phyloP scores from a whole-genome alignment of 1,139 yeast genomes.

The Yueomyces sp. region DNA sequence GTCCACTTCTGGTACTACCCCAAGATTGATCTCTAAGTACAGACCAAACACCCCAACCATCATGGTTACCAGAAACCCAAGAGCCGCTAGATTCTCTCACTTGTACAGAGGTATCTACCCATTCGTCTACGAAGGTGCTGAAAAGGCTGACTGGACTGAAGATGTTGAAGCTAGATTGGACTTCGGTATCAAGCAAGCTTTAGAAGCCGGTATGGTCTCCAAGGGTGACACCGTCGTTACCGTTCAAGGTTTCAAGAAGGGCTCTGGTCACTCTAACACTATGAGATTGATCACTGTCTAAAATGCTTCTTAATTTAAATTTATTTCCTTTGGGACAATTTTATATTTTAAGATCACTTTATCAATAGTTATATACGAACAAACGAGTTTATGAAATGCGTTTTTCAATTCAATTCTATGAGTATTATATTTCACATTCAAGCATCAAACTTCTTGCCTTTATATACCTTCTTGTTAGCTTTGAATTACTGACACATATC shows the following conservation, averaged over 20 bases:
- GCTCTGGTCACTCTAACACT: constrained; percentile 98
- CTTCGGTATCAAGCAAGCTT: constrained; percentile 88
- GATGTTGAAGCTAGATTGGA: constrained; percentile 93
- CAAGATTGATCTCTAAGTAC: constrained; percentile 93
- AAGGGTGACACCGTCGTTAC: constrained; percentile 88
- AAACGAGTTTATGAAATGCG: constrained; percentile 4
- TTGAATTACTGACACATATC: too few relatives aligned
- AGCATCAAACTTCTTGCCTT: too few relatives aligned
- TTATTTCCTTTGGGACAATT: not conserved
- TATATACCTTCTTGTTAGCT: too few relatives aligned
- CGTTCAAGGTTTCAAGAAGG: constrained; percentile 98
- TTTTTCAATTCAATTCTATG: not conserved
- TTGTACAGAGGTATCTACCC: constrained; percentile 98
- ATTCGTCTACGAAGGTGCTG: constrained; percentile 61
- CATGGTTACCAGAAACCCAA: constrained; percentile 93
- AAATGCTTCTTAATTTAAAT: constrained; percentile 3
- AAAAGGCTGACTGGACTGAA: constrained; percentile 81
- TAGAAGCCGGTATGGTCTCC: constrained; percentile 70
- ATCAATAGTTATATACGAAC: not conserved
- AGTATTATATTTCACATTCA: too few relatives aligned
- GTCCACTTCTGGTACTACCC: constrained; percentile 89
- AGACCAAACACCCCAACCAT: constrained; percentile 95
- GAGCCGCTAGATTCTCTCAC: constrained; percentile 90
- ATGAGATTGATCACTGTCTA: constrained; percentile 53
- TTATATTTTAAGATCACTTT: not conserved